Conservation (phyloP, 495 filamentous ascomycete genomes). For the Neurospora intermedia region DNA sequence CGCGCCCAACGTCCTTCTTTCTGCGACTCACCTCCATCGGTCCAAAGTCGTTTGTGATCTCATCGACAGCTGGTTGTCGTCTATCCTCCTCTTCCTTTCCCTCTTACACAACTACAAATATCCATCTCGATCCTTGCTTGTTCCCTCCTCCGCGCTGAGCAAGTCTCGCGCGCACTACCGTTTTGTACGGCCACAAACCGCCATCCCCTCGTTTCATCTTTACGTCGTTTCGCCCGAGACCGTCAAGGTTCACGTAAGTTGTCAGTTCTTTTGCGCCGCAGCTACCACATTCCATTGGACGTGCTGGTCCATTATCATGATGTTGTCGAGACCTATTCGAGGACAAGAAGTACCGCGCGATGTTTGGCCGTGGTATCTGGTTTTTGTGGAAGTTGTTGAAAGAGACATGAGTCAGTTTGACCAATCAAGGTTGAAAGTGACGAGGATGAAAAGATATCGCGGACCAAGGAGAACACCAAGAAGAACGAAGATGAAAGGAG, state of each 20-base stretch:
- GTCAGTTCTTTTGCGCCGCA: not conserved
- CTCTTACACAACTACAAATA: not conserved
- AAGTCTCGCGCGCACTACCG: slow-evolving; percentile 9
- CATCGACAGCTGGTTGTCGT: not conserved
- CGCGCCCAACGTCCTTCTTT: slow-evolving; percentile 2
- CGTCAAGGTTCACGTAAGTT: not conserved
- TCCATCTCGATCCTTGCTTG: not conserved
- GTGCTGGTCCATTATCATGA: not conserved
- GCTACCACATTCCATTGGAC: not conserved
- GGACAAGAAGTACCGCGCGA: not conserved
- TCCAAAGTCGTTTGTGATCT: not conserved
- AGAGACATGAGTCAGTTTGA: not conserved
- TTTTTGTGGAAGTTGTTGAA: not conserved
- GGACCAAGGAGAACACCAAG: not conserved
- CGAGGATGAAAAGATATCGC: not conserved
- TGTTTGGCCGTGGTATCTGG: not conserved
- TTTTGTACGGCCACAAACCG: slow-evolving; percentile 3
- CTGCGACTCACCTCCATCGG: not conserved
- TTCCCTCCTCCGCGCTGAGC: slow-evolving; percentile 9
- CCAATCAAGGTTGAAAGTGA: not conserved
- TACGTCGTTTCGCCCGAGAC: not conserved
- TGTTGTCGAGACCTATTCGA: not conserved
- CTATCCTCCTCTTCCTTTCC: slow-evolving; percentile 1
- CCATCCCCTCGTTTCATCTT: not conserved
- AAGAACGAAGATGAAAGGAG: not conserved